phyloP scores from a whole-genome alignment of 2,329 filamentous ascomycete species.

The Orbilia oligospora region DNA sequence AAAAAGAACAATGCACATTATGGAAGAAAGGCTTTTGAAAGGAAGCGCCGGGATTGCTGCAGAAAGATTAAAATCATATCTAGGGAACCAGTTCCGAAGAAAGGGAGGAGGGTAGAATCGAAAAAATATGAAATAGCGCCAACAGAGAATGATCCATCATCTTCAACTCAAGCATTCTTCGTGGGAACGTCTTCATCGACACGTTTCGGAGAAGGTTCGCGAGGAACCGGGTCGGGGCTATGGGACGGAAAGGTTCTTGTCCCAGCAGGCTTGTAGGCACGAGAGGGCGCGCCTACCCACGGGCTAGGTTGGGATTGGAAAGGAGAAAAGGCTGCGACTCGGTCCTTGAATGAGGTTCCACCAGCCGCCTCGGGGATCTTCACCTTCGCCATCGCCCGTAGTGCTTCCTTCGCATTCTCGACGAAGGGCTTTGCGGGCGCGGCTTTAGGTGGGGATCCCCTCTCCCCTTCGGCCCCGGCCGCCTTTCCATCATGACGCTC shows the following conservation, averaged over 20 bases:
- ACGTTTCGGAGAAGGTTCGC: constrained; percentile 35
- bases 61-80: constrained; percentile 15
- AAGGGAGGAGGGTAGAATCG: neutral
- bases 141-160: neutral
- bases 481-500: neutral
- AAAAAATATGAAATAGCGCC: neutral
- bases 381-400: constrained; percentile 4
- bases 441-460: neutral
- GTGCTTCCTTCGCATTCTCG: constrained; percentile 19
- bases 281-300: constrained; percentile 45
- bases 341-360: constrained; percentile 43
- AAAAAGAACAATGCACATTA: neutral
- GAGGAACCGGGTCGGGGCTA: constrained; percentile 26
- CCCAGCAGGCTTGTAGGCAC: constrained; percentile 46
- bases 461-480: neutral
- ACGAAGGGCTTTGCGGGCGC: constrained; percentile 26
- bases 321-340: constrained; percentile 42
- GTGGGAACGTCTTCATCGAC: constrained; percentile 28
- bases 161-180: constrained; percentile 24
- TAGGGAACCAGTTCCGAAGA: constrained; percentile 20
- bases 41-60: constrained; percentile 3
- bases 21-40: constrained; percentile 4
- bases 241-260: constrained; percentile 44
- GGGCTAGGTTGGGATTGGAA: constrained; percentile 34
- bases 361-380: constrained; percentile 2